Base-by-base conservation (phyloP, 345 rosid species). In the Pistacia integerrima region DNA sequence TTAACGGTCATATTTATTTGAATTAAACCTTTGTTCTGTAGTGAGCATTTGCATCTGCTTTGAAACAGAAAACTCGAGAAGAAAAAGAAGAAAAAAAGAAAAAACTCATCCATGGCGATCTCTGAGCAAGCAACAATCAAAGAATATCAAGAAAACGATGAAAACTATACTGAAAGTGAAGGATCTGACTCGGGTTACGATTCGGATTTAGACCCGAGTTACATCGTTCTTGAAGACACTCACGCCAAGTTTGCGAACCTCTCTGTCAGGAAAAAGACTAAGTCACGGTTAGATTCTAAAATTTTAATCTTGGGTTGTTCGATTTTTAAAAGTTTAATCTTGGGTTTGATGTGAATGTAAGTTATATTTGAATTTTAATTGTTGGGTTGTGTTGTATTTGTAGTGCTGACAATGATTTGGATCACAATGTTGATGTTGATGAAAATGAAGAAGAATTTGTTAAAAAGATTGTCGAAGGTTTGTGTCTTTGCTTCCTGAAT, bases 391-490 rank as follows among this genome's bases (percentile, higher is more conserved):
- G 57, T 49, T 17, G 69, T 8, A 13, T 58, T 11, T 72, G 73
- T 52, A 79, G 82, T 18, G 17, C 18, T 72, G 76, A 22, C 10
- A 76, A 60, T 46, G 44, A 72, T 68, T 67, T 73, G 16, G 80
- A 79, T 25, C 4, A 35, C 41, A 61, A 28, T 35, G 68, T 49
- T 14, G 74, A 76, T 63, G 64, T 49, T 14, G 74, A 76, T 63
- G 64, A 66, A 38, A 73, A 73, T 2, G 72, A 36, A 49, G 65
- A 75, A 46, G 66, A 58, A n/a, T 16, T 18, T 11, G 74, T 77
- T 79, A 77, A 75, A 59, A 70, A 77, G 46, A 69, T 85, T 36
- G 74, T 86, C n/a, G 48, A 79, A 61, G 86, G 93, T 89, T 41
- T 58, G 79, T 64, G 11, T 33, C 41, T 18, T 51, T 55, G 16